Conservation (phyloP, 2,329 filamentous ascomycete genomes). For the Diplodia sapinea region DNA sequence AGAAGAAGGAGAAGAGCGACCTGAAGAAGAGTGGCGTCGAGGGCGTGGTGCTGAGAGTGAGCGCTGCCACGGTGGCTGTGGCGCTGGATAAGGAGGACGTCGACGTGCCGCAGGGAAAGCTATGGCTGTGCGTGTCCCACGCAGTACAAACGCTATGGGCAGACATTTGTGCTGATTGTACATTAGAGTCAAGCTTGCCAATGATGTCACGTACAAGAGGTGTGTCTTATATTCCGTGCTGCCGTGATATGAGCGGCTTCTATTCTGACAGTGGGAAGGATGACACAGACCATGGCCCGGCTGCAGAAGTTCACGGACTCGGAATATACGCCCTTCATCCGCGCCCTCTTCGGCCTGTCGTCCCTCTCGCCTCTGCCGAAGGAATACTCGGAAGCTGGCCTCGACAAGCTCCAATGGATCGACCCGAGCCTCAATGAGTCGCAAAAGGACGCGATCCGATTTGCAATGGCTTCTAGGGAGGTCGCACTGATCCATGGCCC, state of each 20-base stretch:
- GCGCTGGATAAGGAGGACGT: slow-evolving; percentile 71
- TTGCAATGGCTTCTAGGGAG: slow-evolving; percentile 80
- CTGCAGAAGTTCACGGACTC: slow-evolving; percentile 62
- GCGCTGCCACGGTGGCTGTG: slow-evolving; percentile 65
- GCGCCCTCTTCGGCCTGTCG: slow-evolving; percentile 65
- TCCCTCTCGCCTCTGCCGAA: slow-evolving; percentile 58
- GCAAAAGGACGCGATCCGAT: slow-evolving; percentile 71
- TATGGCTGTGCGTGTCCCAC: slow-evolving; percentile 64
- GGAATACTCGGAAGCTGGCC: slow-evolving; percentile 51
- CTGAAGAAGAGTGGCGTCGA: slow-evolving; percentile 70
- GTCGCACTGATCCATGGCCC: slow-evolving; percentile 93
- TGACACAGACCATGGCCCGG: slow-evolving; percentile 68
- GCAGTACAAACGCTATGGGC: slow-evolving; percentile 6
- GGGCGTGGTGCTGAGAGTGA: slow-evolving; percentile 73
- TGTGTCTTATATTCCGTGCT: slow-evolving; percentile 37
- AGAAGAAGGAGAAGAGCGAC: slow-evolving; percentile 74
- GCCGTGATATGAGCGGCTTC: slow-evolving; percentile 3
- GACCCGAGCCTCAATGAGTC: slow-evolving; percentile 65
- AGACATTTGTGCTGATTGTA: slow-evolving; percentile 43
- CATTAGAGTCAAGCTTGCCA: slow-evolving; percentile 67
- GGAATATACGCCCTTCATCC: slow-evolving; percentile 64
- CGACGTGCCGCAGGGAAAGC: slow-evolving; percentile 60
- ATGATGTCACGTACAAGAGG: slow-evolving; percentile 70
- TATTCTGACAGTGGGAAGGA: slow-evolving; percentile 47
- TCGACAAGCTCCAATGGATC: slow-evolving; percentile 58